phyloP scores from a whole-genome alignment of 108 stramenopile genomes.

The Pelagomonas calceolata region DNA sequence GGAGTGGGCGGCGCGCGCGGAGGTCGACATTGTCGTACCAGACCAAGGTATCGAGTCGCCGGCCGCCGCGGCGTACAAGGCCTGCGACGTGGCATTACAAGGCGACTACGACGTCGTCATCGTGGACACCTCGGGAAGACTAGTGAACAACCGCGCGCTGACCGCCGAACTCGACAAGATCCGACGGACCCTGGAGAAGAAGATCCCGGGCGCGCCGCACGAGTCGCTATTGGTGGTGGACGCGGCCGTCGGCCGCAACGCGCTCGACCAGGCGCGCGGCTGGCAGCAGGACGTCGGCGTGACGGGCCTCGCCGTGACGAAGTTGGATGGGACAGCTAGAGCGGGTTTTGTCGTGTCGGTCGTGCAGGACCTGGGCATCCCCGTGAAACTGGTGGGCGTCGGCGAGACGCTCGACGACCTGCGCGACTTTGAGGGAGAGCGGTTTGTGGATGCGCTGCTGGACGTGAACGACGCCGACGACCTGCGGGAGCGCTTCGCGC shows the following conservation, averaged over 20 bases:
- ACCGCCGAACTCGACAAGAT: conserved; percentile 75
- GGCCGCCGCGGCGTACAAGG: conserved; percentile 10
- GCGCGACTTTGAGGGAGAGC: conserved; percentile 34
- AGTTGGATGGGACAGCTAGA: conserved; percentile 80
- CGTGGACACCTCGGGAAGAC: conserved; percentile 79
- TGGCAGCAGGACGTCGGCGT: conserved; percentile 79
- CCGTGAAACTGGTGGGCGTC: conserved; percentile 90
- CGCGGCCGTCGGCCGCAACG: conserved; percentile 85
- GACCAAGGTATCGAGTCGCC: conserved; percentile 36
- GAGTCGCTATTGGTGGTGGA: conserved; percentile 84
- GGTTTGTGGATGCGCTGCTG: conserved; percentile 34
- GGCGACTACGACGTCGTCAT: conserved; percentile 72
- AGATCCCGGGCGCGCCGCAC: conserved; percentile 56
- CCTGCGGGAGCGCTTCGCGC: too few species aligned
- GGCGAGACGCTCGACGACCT: conserved; percentile 59
- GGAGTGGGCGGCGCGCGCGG: conserved; percentile 72
- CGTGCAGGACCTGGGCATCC: conserved; percentile 71
- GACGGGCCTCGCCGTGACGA: conserved; percentile 78
- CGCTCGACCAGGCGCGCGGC: conserved; percentile 72
- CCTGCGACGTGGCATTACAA: conserved; percentile 6
- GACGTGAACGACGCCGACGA: conserved; percentile 9
- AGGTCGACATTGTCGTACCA: conserved; percentile 68
- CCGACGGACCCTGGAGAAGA: conserved; percentile 71
- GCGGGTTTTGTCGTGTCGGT: conserved; percentile 84
- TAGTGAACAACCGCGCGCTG: conserved; percentile 77